These are phyloP conservation scores for Agaricales sp. DNA, from an alignment of 1,284 basidiomycete genomes.

Conservation along the genomic window DNA sequence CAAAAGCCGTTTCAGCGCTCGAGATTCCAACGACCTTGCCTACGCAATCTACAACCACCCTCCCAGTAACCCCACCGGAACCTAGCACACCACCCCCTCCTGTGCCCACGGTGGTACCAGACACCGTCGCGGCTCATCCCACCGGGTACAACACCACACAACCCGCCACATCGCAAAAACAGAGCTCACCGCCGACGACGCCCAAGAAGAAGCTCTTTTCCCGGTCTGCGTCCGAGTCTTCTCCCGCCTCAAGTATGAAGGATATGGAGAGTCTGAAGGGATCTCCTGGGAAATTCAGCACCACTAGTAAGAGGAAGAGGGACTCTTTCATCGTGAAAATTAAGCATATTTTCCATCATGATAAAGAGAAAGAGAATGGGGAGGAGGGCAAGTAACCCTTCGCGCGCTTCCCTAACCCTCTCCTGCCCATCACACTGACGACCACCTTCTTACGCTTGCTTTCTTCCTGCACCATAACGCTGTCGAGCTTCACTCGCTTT, in stretches of 20 bases:
- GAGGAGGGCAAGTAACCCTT: slow-evolving; percentile 12
- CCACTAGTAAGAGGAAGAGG: slow-evolving; percentile 25
- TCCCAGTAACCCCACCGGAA: neutral
- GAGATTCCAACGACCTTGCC: too few relatives aligned
- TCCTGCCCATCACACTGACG: neutral
- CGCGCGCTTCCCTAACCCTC: neutral
- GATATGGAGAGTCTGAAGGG: neutral
- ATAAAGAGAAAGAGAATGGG: slow-evolving; percentile 25
- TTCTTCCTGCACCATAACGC: too few relatives aligned
- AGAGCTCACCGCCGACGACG: slow-evolving; percentile 1
- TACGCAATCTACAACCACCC: too few relatives aligned
- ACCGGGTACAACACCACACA: neutral
- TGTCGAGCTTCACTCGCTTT: too few relatives aligned
- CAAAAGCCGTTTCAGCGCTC: too few relatives aligned
- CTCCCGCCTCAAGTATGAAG: slow-evolving; percentile 5
- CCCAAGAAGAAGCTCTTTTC: slow-evolving; percentile 11
- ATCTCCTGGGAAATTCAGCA: slow-evolving; percentile 14
- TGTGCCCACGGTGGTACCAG: neutral
- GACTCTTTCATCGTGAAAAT: slow-evolving; percentile 33
- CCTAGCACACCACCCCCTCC: neutral
- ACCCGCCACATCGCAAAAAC: neutral
- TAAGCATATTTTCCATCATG: slow-evolving; percentile 31
- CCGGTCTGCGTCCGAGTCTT: slow-evolving; percentile 7
- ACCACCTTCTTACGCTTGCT: neutral
- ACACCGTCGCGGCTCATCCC: too few relatives aligned